A percentile compares a stretch with the other conserved stretches of the same genome.
Conservation (phyloP, 2,329 filamentous ascomycete genomes). For the Diaporthe ilicicola region DNA sequence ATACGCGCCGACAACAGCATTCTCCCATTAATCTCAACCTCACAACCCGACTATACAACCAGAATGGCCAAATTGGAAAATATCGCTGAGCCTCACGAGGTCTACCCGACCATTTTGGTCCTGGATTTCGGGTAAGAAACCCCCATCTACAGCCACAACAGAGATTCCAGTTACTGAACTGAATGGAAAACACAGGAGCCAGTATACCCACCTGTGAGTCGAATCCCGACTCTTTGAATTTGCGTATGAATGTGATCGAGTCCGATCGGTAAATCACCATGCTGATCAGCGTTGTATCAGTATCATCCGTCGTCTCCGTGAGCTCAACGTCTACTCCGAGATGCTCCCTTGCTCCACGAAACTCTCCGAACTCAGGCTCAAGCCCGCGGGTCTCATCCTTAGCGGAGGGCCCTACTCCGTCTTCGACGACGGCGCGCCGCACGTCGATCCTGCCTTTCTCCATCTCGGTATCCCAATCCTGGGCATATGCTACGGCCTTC, state of each 20-base stretch:
- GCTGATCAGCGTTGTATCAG: conserved; percentile 3
- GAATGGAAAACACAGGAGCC: conserved; percentile 23
- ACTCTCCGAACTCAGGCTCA: conserved; percentile 77
- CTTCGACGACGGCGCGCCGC: conserved; percentile 77
- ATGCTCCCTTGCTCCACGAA: conserved; percentile 90
- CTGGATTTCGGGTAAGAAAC: conserved; percentile 75
- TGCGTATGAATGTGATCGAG: too few species aligned
- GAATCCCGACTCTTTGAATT: background rate
- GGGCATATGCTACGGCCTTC: conserved; percentile 33
- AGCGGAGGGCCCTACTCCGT: conserved; percentile 71
- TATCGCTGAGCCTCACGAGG: conserved; percentile 39
- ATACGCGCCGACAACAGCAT: conserved; percentile 14
- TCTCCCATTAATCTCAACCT: background rate
- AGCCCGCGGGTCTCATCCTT: conserved; percentile 81
- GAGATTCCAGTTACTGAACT: background rate
- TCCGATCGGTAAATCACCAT: background rate
- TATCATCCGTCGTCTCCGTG: conserved; percentile 77
- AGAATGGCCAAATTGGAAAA: conserved; percentile 31
- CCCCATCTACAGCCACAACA: conserved; percentile 57
- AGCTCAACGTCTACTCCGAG: conserved; percentile 85
- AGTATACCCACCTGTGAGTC: conserved; percentile 34
- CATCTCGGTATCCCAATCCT: conserved; percentile 73
- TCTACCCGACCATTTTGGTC: conserved; percentile 70
- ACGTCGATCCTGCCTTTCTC: conserved; percentile 84
- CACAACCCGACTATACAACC: background rate